Percentiles rank a stretch among this genome's conserved stretches.
Evolutionary conservation across 129 eudicot genomes (phyloP).

Genomic region (Daucus carota): DH1_v3.0 NC_030388.2:303001-303500

Average conservation of each 20-base stretch:
- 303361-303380: conserved; percentile 83
- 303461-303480: conserved; percentile 29
- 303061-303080: neutral
- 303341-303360: conserved; percentile 30
- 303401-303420: conserved; percentile 60
- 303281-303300: conserved; percentile 39
- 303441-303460: conserved; percentile 45
- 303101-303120: too few relatives aligned
- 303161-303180: neutral
- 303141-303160: neutral
- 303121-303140: too few relatives aligned
- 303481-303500: conserved; percentile 45
- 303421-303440: conserved; percentile 48
- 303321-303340: conserved; percentile 65
- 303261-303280: conserved; percentile 16
- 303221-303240: neutral
- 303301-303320: conserved; percentile 81
- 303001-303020: neutral
- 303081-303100: too few relatives aligned
- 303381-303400: conserved; percentile 71
- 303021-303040: neutral
- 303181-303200: too few relatives aligned
- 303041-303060: neutral
- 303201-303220: too few relatives aligned
- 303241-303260: conserved; percentile 31